A percentile compares a stretch with the other conserved stretches of the same genome.
Conservation (phyloP, 495 filamentous ascomycete species). For the Penicillium egyptiacum region DNA sequence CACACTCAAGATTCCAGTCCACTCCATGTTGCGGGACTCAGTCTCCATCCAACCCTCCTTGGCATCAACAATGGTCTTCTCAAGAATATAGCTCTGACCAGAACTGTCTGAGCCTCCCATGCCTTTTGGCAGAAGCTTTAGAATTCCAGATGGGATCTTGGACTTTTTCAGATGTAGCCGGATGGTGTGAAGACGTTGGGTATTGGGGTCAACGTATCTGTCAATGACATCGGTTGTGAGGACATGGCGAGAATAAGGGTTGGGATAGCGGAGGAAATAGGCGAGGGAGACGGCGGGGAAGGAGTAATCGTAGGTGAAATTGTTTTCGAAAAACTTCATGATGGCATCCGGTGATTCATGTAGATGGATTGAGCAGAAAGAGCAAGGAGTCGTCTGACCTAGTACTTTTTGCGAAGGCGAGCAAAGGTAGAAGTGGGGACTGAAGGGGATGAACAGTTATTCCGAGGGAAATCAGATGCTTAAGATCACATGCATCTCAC, state of each 20-base stretch:
- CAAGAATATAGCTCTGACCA: conserved; percentile 81
- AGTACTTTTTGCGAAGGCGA: conserved; percentile 7
- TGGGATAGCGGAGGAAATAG: conserved; percentile 99
- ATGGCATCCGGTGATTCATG: conserved; percentile 37
- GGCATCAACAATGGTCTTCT: conserved; percentile 86
- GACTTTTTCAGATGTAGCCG: conserved; percentile 93
- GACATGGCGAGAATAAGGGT: conserved; percentile 93
- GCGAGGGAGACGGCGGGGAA: conserved; percentile 91
- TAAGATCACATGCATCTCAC: conserved; percentile 4
- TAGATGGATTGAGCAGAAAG: conserved; percentile 10
- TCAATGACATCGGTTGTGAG: conserved; percentile 94
- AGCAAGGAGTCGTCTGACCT: conserved; percentile 10
- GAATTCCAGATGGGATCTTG: conserved; percentile 76
- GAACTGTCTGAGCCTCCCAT: conserved; percentile 72
- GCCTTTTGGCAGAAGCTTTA: conserved; percentile 78
- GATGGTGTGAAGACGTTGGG: conserved; percentile 80
- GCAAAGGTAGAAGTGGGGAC: conserved; percentile 8
- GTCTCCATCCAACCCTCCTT: conserved; percentile 86
- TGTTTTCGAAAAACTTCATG: conserved; percentile 88
- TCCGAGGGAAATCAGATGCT: conserved; percentile 3
- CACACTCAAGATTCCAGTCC: conserved; percentile 88
- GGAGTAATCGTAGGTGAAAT: conserved; percentile 86
- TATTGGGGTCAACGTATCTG: conserved; percentile 74
- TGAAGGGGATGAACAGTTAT: background rate
- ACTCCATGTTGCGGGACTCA: conserved; percentile 82